Conservation (phyloP, 1,139 yeast genomes). For the Taiozyma onychis region DNA sequence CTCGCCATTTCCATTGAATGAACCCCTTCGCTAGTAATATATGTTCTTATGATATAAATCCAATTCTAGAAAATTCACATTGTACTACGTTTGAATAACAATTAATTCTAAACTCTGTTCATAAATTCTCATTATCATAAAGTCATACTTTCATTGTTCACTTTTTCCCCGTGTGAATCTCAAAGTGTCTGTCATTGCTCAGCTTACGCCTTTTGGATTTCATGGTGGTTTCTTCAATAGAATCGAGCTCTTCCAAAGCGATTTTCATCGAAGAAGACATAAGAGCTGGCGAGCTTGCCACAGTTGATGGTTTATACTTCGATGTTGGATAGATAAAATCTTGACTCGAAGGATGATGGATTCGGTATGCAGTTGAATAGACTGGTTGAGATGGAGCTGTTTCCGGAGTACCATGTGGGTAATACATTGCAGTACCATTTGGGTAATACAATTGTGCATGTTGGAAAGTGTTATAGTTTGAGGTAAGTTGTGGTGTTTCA, state of each 20-base stretch:
- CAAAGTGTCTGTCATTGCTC: not conserved
- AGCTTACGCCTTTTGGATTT: not conserved
- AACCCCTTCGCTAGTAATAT: not conserved
- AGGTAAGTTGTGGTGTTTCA: not conserved
- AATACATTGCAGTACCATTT: not conserved
- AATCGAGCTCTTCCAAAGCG: not conserved
- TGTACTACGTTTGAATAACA: not conserved
- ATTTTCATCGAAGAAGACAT: not conserved
- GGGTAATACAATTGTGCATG: not conserved
- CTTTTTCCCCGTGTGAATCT: not conserved
- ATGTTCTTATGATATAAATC: not conserved
- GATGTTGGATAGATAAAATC: not conserved
- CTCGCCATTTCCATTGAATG: slow-evolving; percentile 23
- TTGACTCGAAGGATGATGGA: not conserved
- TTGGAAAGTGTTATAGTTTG: not conserved
- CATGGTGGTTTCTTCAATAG: not conserved
- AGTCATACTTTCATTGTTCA: not conserved
- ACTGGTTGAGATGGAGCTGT: not conserved
- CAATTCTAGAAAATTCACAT: not conserved
- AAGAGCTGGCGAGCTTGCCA: not conserved
- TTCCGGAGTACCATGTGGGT: not conserved
- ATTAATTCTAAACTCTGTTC: not conserved
- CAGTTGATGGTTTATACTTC: not conserved
- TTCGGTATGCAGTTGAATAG: not conserved
- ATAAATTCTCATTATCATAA: not conserved